These are phyloP conservation scores for Mimosa pudica DNA, from an alignment of 306 rosid genomes.

Conservation along the genomic window DNA sequence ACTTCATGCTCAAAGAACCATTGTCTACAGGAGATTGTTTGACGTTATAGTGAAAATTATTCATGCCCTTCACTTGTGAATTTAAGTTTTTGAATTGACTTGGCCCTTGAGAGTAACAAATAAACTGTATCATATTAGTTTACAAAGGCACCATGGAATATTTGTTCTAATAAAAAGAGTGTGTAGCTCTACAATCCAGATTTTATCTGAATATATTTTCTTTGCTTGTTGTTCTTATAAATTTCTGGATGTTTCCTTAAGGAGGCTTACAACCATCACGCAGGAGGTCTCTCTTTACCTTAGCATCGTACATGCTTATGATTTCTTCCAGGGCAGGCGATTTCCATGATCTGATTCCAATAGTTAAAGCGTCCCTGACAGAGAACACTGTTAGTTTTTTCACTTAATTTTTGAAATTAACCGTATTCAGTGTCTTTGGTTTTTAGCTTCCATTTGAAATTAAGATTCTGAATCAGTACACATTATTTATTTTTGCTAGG, in stretches of 20 bases:
- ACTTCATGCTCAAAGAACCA: background rate
- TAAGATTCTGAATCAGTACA: constrained; percentile 3
- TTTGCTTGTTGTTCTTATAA: constrained; percentile 6
- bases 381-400: constrained; percentile 53
- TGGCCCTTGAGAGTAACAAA: background rate
- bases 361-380: constrained; percentile 68
- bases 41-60: background rate
- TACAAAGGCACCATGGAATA: background rate
- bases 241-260: constrained; percentile 46
- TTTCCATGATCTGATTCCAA: constrained; percentile 69
- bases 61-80: background rate
- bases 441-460: constrained; percentile 26
- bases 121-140: background rate
- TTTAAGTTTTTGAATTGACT: background rate
- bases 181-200: background rate
- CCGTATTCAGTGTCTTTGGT: constrained; percentile 20
- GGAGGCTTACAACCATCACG: constrained; percentile 82
- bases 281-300: constrained; percentile 86
- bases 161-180: background rate
- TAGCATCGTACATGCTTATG: constrained; percentile 87
- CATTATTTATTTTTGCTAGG: constrained; percentile 12
- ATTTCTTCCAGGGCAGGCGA: constrained; percentile 77
- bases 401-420: constrained; percentile 31
- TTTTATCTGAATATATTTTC: background rate
- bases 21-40: background rate